Base-by-base conservation (phyloP, 192 early-diverging fungal genomes). In the Coemansia sp. region DNA sequence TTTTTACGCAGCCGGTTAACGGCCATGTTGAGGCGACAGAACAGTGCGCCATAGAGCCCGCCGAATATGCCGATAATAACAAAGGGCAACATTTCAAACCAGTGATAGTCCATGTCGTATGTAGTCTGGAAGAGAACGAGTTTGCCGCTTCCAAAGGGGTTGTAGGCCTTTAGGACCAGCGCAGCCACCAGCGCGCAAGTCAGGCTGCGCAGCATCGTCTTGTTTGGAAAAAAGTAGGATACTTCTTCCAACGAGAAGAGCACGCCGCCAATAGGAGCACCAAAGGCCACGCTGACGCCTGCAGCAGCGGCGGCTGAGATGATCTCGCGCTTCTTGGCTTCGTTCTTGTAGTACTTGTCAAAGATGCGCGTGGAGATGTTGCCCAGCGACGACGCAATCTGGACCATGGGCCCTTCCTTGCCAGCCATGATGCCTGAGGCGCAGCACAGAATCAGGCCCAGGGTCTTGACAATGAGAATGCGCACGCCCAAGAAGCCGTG, bases 221-320 rank as follows among this genome's bases (percentile, higher is more conserved):
- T 81, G 67, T 85, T 78, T 21, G 79, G 76, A 63, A 88, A 96
- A 65, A 91, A 94, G 67, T 95, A 96, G 51, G 90, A 91, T 62
- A 96, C 91, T 67, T 96, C 94, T 70, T 98, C 97, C 21, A 98
- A 80, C 31, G 92, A 92, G 70, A 97, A 96, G 61, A 98, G 80
- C 14, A 98, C 95, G 4, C 95, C 96, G 41, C 97, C 97, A 67
- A 98, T 95, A 0, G 97, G 97, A 1, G 96, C 93, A 25, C 95
- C 97, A 81, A 98, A 98, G 0, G 97, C 97, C 21, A 95, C 94
- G 29, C 93, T 90, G 9, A 98, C 91, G 44, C 97, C 97, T 3
- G 96, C 93, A 10, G 95, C 94, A 2, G 94, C 89, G 0, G 94
- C 88, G 11, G 95, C 96, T 2, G 94, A 95, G 59, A 98, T 75